Evolutionary conservation across 768 basidiomycete genomes (phyloP).

Genomic region (Xerocomellus chrysenteron): DNA sequence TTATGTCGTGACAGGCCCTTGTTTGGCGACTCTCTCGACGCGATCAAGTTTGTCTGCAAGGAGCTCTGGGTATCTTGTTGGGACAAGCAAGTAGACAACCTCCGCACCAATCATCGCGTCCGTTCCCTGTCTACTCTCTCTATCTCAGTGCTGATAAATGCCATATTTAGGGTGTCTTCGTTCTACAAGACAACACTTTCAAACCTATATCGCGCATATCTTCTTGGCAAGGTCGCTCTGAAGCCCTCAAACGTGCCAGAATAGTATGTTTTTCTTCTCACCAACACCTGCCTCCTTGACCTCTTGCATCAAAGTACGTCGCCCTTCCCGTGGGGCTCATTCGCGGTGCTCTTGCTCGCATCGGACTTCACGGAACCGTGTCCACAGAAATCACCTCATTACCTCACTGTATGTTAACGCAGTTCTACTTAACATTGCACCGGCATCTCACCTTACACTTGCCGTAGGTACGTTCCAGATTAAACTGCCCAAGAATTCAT

Average conservation of each 20-base stretch:
- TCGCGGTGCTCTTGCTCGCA: conserved; percentile 71
- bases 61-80: conserved; percentile 88
- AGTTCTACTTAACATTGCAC: background rate
- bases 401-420: conserved; percentile 49
- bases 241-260: conserved; percentile 68
- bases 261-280: conserved; percentile 46
- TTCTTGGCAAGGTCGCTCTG: conserved; percentile 74
- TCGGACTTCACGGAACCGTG: conserved; percentile 77
- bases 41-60: conserved; percentile 94
- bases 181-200: conserved; percentile 89
- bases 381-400: conserved; percentile 74
- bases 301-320: conserved; percentile 55
- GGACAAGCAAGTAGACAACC: conserved; percentile 94
- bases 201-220: conserved; percentile 81
- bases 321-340: conserved; percentile 83
- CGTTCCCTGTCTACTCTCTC: conserved; percentile 21
- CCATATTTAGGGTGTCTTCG: conserved; percentile 77
- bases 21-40: conserved; percentile 83
- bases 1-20: conserved; percentile 72
- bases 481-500: conserved; percentile 65
- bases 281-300: background rate
- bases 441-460: background rate
- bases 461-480: conserved; percentile 76
- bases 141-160: background rate
- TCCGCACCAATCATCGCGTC: conserved; percentile 92